Base-by-base conservation (phyloP, 2,329 filamentous ascomycete genomes). In the Diaporthe nobilis region DNA sequence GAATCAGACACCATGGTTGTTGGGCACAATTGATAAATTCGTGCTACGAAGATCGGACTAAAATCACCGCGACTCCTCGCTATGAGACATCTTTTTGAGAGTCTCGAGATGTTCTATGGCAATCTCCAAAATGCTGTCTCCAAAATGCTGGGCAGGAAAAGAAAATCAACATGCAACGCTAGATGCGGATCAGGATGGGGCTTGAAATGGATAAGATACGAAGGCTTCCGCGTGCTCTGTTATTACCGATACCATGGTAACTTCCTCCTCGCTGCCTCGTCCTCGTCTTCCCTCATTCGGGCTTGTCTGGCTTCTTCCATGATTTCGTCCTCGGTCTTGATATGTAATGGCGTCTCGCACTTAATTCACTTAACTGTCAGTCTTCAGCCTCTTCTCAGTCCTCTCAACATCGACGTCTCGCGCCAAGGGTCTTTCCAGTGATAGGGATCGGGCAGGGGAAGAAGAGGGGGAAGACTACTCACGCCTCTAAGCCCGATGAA, bases 401-500 rank as follows among this genome's bases (percentile, higher is more conserved):
- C 61, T 61, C 71, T 28, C 28, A 8, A 22, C 7, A 37, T 13
- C 10, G 42, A 20, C 25, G n/a, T 22, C 34, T 53, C 51, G 17
- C 17, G 17, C 34, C 31, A 10, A 10, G 22, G 28, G 22, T 34
- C 22, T 22, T 10, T 55, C 4, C 20, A 28, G 42, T 1, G 13
- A 20, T 28, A 20, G 17, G 34, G 31, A 7, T 31, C 31, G 31
- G 8, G 20, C n/a, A n/a, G 55, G 2, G 12, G 8, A n/a, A 15
- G 37, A 37, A 34, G 25, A 63, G 8, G 6, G 34, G 34, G 7
- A 60, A 15, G 15, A n/a, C 2, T 49, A 75, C 76, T 75, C 17
- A 77, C 76, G n/a, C 92, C 93, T 70, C 90, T 85, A 74, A 95
- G 85, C 17, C 94, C 94, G 81, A 95, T 94, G 79, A 95, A 95